Percentiles rank a stretch among this genome's conserved stretches.
phyloP scores from a whole-genome alignment of 108 stramenopile genomes.

The Skeletonema potamos region DNA sequence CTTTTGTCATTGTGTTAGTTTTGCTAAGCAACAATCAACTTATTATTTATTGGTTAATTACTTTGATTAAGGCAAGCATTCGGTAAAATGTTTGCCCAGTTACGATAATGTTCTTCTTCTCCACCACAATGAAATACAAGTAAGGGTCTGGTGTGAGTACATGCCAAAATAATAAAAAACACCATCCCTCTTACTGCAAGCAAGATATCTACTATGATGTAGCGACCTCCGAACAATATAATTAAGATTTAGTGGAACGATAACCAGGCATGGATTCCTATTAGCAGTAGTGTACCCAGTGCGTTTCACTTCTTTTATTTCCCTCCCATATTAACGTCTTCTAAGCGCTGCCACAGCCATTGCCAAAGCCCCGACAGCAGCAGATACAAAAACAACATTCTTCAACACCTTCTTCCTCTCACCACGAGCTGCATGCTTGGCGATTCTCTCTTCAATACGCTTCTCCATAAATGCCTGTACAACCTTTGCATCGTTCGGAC shows the following conservation, averaged over 20 bases:
- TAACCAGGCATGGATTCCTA: background rate
- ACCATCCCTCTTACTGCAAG: background rate
- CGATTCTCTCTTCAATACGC: conserved; percentile 53
- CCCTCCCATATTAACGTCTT: conserved; percentile 9
- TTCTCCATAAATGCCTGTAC: conserved; percentile 85
- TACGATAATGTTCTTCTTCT: no score
- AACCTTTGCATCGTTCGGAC: conserved; percentile 74
- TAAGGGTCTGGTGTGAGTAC: no score
- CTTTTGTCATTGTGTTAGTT: no score
- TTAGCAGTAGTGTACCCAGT: background rate
- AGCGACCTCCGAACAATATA: background rate
- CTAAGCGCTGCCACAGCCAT: conserved; percentile 14
- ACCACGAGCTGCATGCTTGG: conserved; percentile 18
- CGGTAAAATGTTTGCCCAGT: no score
- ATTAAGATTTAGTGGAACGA: background rate
- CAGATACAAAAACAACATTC: conserved; percentile 25
- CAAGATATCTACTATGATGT: background rate
- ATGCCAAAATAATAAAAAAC: no score
- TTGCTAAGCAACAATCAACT: background rate
- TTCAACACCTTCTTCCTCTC: conserved; percentile 25
- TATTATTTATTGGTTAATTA: no score
- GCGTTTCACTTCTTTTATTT: background rate
- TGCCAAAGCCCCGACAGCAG: conserved; percentile 39
- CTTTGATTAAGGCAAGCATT: no score
- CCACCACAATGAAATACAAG: no score